phyloP scores from a whole-genome alignment of 768 basidiomycete species.

The Infundibulicybe gibba region DNA sequence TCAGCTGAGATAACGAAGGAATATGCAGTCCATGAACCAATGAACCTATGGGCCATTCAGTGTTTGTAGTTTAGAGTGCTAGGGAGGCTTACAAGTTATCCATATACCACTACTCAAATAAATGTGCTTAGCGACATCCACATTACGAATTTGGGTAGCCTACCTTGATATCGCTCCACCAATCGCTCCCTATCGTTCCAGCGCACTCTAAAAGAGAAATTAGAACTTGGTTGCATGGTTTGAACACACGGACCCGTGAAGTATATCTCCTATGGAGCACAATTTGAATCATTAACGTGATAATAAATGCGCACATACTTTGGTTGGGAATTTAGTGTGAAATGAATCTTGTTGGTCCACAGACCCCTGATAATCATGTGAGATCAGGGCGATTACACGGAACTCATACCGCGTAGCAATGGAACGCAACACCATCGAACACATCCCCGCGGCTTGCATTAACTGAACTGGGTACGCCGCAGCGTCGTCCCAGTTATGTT shows the following conservation, averaged over 20 bases:
- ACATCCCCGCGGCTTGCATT: constrained; percentile 53
- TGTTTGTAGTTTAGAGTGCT: too few relatives aligned
- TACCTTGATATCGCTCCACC: constrained; percentile 78
- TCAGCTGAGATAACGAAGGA: constrained; percentile 7
- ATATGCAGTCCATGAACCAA: constrained; percentile 9
- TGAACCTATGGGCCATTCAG: constrained; percentile 9
- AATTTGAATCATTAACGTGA: background rate
- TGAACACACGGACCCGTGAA: constrained; percentile 28
- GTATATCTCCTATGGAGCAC: constrained; percentile 31
- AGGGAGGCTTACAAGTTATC: constrained; percentile 14
- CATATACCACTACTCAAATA: constrained; percentile 16
- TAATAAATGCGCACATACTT: constrained; percentile 26
- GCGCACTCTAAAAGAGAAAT: constrained; percentile 45
- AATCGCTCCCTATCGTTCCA: constrained; percentile 60
- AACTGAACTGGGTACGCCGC: constrained; percentile 55
- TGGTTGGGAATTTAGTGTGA: constrained; percentile 49
- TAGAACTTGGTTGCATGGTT: background rate
- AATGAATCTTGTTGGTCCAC: constrained; percentile 54
- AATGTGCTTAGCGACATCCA: background rate
- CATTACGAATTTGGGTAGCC: constrained; percentile 2
- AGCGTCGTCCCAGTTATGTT: constrained; percentile 72
- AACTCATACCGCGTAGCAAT: constrained; percentile 51
- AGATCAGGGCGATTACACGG: background rate
- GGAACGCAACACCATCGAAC: constrained; percentile 68
- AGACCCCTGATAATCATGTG: constrained; percentile 27